phyloP scores from a whole-genome alignment of 192 early-diverging fungal species.

The Umbelopsis isabellina region DNA sequence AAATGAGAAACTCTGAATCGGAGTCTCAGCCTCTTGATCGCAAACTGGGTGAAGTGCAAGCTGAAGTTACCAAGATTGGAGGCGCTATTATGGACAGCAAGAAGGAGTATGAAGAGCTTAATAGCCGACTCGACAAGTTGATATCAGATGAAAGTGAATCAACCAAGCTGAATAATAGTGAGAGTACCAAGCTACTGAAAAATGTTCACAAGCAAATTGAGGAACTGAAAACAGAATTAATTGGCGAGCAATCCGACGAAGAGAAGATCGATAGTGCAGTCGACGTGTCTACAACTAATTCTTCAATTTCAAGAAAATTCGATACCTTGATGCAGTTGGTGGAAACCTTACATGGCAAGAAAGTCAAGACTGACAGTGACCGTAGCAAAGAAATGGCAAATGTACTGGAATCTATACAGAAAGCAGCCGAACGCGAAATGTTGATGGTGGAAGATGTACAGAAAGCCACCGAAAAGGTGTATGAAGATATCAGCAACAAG shows the following conservation, averaged over 20 bases:
- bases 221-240: conserved; percentile 24
- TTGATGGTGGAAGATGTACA: conserved; percentile 2
- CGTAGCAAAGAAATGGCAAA: conserved; percentile 3
- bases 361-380: background rate
- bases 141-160: conserved; percentile 22
- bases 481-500: background rate
- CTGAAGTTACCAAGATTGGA: conserved; percentile 18
- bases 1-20: background rate
- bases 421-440: background rate
- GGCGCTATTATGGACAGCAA: background rate
- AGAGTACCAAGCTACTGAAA: conserved; percentile 10
- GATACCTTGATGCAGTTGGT: conserved; percentile 31
- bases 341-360: conserved; percentile 27
- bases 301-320: conserved; percentile 33
- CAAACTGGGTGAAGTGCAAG: conserved; percentile 22
- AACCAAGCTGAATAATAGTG: background rate
- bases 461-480: conserved; percentile 7
- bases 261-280: conserved; percentile 13
- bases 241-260: conserved; percentile 16
- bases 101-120: background rate
- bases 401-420: background rate
- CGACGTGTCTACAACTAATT: background rate
- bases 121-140: conserved; percentile 11
- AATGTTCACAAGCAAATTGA: conserved; percentile 16
- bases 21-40: background rate